Base-by-base conservation (phyloP, 805 yeast species). In the Saccharomycopsis malanga region DNA sequence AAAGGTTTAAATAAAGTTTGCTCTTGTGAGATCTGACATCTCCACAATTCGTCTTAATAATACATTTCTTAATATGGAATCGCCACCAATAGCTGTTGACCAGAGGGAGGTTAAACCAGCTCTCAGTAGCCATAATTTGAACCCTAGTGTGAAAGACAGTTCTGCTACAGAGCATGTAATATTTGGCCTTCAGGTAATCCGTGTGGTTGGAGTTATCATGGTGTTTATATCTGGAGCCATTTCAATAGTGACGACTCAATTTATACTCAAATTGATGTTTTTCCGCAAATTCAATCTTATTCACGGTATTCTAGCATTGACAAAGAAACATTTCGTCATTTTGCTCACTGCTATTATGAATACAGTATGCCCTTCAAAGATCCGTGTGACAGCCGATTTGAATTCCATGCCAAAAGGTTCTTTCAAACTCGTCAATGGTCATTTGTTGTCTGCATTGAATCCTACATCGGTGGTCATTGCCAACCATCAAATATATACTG, bases 401-500 rank as follows among this genome's bases (percentile, higher is more conserved):
- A n/a, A 25, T 7, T 35, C 67, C 4, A 56, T 69, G 24, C 64
- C 66, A 48, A 62, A 53, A 42, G 67, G 63, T 9, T 57, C 67
- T 5, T 63, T 69, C 53, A 50, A 57, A 46, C 9, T 61, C 60
- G n/a, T 46, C 57, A 40, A 58, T 54, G 17, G 57, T 57, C 20
- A 53, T 18, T 34, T 45, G 42, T 24, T 24, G 49, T 32, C 53
- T 47, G 49, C 55, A 10, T 57, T 81, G 38, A 61, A 69, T 5
- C 75, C 74, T 18, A 72, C 79, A 34, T 72, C 85, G 0, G 72
- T 91, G 2, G 61, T 83, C 39, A 81, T 89, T 30, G 77, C 93
- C n/a, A 91, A 91, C 60, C 98, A 91, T 63, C 97, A 89, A 65
- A 82, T 91, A 21, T 91, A 91, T 61, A 79, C 91, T 3, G 98